Percentiles rank a stretch among this genome's conserved stretches.
phyloP scores from a whole-genome alignment of 2,329 filamentous ascomycete genomes.

The Sordariomycetes sp. region DNA sequence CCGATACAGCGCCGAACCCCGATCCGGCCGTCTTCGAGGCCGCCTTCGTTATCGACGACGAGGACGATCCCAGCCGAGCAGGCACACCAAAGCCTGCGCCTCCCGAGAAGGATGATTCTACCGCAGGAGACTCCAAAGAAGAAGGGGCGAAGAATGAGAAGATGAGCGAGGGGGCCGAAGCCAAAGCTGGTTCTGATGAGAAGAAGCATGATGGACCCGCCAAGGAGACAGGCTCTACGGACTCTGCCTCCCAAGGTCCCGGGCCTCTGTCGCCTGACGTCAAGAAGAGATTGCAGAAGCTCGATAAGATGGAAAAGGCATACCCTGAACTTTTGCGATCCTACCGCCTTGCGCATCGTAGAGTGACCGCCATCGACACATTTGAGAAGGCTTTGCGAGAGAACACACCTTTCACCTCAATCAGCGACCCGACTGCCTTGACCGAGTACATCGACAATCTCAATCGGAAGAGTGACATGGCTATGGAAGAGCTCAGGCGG shows the following conservation, averaged over 20 bases:
- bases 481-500: slow-evolving; percentile 85
- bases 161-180: slow-evolving; percentile 7
- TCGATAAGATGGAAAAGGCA: slow-evolving; percentile 83
- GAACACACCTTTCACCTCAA: slow-evolving; percentile 83
- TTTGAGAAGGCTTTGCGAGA: slow-evolving; percentile 90
- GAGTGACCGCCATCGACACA: slow-evolving; percentile 79
- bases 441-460: slow-evolving; percentile 86
- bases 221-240: slow-evolving; percentile 22
- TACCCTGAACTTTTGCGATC: slow-evolving; percentile 88
- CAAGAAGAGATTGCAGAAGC: slow-evolving; percentile 64
- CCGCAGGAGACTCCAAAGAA: no score
- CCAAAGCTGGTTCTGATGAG: slow-evolving; percentile 10
- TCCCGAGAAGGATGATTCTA: slow-evolving; percentile 19
- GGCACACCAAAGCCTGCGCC: slow-evolving; percentile 43
- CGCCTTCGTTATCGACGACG: slow-evolving; percentile 80
- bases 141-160: slow-evolving; percentile 4
- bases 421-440: slow-evolving; percentile 73
- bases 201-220: slow-evolving; percentile 10
- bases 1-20: slow-evolving; percentile 40
- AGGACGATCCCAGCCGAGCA: slow-evolving; percentile 56
- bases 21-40: slow-evolving; percentile 84
- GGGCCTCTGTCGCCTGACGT: slow-evolving; percentile 71
- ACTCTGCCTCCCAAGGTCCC: no score
- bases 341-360: slow-evolving; percentile 82
- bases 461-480: slow-evolving; percentile 80